Evolutionary conservation across 768 basidiomycete genomes (phyloP).

Genomic region (Tricholoma furcatifolium): DNA sequence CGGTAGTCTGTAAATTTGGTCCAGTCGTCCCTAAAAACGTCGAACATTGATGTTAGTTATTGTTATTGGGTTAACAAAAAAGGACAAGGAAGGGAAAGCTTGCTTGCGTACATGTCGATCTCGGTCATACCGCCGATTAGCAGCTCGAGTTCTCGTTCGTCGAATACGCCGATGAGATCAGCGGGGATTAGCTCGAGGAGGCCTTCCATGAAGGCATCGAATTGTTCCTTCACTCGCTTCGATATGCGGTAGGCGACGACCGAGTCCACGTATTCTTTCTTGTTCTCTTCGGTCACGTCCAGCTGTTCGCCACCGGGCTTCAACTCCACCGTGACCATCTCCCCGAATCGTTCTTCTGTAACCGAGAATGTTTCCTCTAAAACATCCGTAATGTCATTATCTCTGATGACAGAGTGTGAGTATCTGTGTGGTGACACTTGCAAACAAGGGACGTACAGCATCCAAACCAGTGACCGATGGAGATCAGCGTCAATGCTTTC

Average conservation of each 20-base stretch:
- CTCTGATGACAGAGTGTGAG: slow-evolving; percentile 35
- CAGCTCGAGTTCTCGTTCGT: slow-evolving; percentile 86
- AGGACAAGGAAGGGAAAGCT: not conserved
- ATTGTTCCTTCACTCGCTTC: slow-evolving; percentile 79
- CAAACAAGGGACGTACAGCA: slow-evolving; percentile 53
- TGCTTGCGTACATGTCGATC: slow-evolving; percentile 68
- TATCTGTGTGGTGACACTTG: not conserved
- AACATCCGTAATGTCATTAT: slow-evolving; percentile 74
- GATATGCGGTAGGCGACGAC: slow-evolving; percentile 85
- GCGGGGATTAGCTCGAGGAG: slow-evolving; percentile 81
- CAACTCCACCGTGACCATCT: slow-evolving; percentile 65
- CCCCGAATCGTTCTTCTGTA: slow-evolving; percentile 76
- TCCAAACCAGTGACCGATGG: slow-evolving; percentile 68
- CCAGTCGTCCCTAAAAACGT: slow-evolving; percentile 82
- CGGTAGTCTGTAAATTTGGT: slow-evolving; percentile 93
- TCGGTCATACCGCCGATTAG: slow-evolving; percentile 93
- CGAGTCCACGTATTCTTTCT: slow-evolving; percentile 73
- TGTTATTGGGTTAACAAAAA: too few species aligned
- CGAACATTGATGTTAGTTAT: slow-evolving; percentile 4
- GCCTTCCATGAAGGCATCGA: slow-evolving; percentile 82
- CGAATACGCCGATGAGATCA: slow-evolving; percentile 86
- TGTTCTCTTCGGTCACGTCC: slow-evolving; percentile 71
- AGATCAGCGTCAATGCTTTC: slow-evolving; percentile 70
- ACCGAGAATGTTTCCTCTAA: slow-evolving; percentile 72
- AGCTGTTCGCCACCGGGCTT: slow-evolving; percentile 59